Percentiles rank a stretch among this genome's conserved stretches.
Conservation (phyloP, 768 basidiomycete genomes). For the Sporobolomyces pararoseus region DNA sequence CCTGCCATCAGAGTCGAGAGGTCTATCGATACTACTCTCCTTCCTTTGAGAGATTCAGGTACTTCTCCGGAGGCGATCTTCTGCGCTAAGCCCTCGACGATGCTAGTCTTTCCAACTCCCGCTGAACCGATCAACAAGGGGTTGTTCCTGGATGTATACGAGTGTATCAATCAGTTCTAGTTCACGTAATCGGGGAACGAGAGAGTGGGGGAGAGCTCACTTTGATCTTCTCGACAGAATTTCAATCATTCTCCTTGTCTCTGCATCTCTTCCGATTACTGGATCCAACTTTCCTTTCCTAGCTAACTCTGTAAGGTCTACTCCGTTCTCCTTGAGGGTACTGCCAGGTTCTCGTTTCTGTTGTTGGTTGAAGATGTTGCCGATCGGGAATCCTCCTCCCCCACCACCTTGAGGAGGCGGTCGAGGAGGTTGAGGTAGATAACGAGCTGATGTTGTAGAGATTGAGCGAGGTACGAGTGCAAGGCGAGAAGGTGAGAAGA, state of each 20-base stretch:
- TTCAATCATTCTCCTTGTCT: slow-evolving; percentile 37
- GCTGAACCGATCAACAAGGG: slow-evolving; percentile 77
- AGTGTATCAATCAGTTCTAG: too few species aligned
- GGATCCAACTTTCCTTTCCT: slow-evolving; percentile 45
- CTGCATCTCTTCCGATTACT: slow-evolving; percentile 37
- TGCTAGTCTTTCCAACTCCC: slow-evolving; percentile 69
- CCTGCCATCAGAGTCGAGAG: slow-evolving; percentile 24
- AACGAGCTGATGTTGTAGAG: neutral
- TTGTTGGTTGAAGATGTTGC: slow-evolving; percentile 41
- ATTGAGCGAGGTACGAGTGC: neutral
- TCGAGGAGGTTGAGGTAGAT: neutral
- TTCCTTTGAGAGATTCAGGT: slow-evolving; percentile 63
- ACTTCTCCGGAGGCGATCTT: slow-evolving; percentile 90
- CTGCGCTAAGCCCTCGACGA: slow-evolving; percentile 91
- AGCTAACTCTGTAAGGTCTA: slow-evolving; percentile 51
- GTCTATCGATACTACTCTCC: slow-evolving; percentile 33
- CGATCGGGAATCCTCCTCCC: slow-evolving; percentile 37
- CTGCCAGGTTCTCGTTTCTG: slow-evolving; percentile 34
- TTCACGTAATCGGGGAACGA: too few species aligned
- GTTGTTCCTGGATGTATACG: slow-evolving; percentile 63
- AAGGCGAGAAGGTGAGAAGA: neutral
- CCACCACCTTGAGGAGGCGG: slow-evolving; percentile 14
- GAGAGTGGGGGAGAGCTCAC: neutral
- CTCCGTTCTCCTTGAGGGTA: slow-evolving; percentile 21
- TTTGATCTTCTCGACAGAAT: slow-evolving; percentile 55